A percentile compares a stretch with the other conserved stretches of the same genome.
Conservation (phyloP, 2,329 filamentous ascomycete species). For the Sarocladiaceae sp. region DNA sequence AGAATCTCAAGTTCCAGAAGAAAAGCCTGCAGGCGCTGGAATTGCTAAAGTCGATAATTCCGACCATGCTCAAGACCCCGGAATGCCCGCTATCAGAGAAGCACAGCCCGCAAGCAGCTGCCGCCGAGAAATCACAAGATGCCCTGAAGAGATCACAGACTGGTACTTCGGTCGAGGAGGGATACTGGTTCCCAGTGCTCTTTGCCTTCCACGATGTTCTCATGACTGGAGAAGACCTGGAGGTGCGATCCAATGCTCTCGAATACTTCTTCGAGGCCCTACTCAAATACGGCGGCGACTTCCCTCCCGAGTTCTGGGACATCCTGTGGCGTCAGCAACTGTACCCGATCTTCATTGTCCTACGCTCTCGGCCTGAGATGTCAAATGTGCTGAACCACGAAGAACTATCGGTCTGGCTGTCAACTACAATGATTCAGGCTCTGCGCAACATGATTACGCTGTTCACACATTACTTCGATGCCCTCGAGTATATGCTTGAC, state of each 20-base stretch:
- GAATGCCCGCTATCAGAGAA: conserved; percentile 84
- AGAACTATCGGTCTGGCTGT: conserved; percentile 96
- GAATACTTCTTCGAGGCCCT: conserved; percentile 97
- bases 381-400: conserved; percentile 92
- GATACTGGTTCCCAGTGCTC: conserved; percentile 96
- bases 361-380: conserved; percentile 95
- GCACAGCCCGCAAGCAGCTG: conserved; percentile 29
- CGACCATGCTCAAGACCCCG: conserved; percentile 89
- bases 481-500: conserved; percentile 95
- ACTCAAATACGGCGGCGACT: conserved; percentile 82
- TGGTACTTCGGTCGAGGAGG: conserved; percentile 87
- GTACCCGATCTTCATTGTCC: conserved; percentile 96
- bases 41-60: conserved; percentile 85
- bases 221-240: conserved; percentile 97
- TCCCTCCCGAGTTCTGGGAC: conserved; percentile 95
- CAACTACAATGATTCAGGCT: conserved; percentile 98
- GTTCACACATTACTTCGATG: conserved; percentile 97
- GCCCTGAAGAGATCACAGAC: conserved; percentile 51
- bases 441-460: conserved; percentile 97
- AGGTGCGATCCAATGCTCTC: conserved; percentile 83
- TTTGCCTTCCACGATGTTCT: conserved; percentile 98
- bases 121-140: conserved; percentile 37
- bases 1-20: conserved; percentile 98
- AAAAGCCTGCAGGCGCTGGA: conserved; percentile 96
- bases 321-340: conserved; percentile 94